Evolutionary conservation across 2,329 filamentous ascomycete genomes (phyloP), one percentile per base, ranked within the genome.

Genomic region (Trichoderma brevicompactum): DNA sequence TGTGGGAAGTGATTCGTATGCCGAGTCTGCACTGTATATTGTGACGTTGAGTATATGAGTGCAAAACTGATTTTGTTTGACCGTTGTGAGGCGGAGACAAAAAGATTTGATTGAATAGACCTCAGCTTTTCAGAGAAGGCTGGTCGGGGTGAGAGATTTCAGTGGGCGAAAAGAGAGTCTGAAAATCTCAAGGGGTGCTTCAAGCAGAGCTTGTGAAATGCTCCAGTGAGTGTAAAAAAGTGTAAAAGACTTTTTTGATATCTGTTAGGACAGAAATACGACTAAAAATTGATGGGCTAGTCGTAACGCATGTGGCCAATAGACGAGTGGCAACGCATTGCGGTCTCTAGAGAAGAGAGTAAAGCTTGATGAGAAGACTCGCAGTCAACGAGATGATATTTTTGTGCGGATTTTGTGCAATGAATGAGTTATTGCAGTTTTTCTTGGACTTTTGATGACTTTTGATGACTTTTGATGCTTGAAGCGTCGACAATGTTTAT

Each of bases 401-500:
- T 15, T 53, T 36, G 17, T 34, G 36, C 52, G 36, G 52, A 40
- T 54, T 54, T 54, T 41, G 17, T 40, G 52, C 52, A 54, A 54
- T 28, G 38, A 10, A 41, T 41, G 17, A 6, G 7, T 40, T 19
- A 54, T 41, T 54, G 36, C 36, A 1, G 7, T 54, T 41, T 36
- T 41, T 41, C 52, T 41, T 54, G 52, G 52, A 28, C 52, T 54
- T n/a, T n/a, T n/a, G n/a, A n/a, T n/a, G n/a, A n/a, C n/a, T n/a
- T n/a, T n/a, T n/a, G n/a, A n/a, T n/a, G n/a, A n/a, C n/a, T n/a
- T 54, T 54, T 23, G 36, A 54, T 5, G 52, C 52, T 28, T 19
- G 52, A 40, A 10, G 52, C 36, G 5, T 15, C 17, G 36, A 40
- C 17, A 15, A 23, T 38, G 50, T 38, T 19, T 17, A 32, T 38